Conservation (phyloP, 495 filamentous ascomycete genomes). For the Peziza echinospora region DNA sequence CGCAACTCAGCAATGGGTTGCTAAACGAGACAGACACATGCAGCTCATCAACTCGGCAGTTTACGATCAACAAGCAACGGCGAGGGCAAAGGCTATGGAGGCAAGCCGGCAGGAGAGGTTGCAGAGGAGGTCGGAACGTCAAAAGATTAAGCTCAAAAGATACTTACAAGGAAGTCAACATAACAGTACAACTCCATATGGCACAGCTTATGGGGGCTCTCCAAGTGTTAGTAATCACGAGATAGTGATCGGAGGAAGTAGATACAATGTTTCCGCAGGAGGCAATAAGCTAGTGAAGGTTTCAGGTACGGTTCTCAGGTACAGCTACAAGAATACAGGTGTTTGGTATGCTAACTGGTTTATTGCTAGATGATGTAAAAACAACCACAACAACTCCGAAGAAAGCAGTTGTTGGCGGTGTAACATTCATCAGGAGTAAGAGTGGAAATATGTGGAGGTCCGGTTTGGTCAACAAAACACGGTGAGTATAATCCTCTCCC, state of each 20-base stretch:
- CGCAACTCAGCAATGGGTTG: conserved; percentile 37
- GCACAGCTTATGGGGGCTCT: conserved; percentile 4
- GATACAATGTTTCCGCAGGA: conserved; percentile 50
- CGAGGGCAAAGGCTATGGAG: conserved; percentile 53
- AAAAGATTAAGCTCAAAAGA: conserved; percentile 36
- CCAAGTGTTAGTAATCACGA: conserved; percentile 31
- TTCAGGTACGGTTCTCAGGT: conserved; percentile 34
- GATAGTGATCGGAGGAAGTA: conserved; percentile 50
- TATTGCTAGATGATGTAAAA: conserved; percentile 35
- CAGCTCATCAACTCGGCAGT: conserved; percentile 73
- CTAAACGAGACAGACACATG: conserved; percentile 62
- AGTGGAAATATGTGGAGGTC: conserved; percentile 74
- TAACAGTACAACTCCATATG: neutral
- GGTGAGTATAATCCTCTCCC: conserved; percentile 36
- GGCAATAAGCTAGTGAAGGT: conserved; percentile 70
- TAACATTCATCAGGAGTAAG: conserved; percentile 74
- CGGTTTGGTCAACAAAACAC: conserved; percentile 41
- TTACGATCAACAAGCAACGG: conserved; percentile 52
- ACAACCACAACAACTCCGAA: conserved; percentile 55
- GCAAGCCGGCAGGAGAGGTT: conserved; percentile 42
- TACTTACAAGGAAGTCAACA: conserved; percentile 19
- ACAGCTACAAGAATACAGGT: too few relatives aligned
- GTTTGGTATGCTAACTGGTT: conserved; percentile 12
- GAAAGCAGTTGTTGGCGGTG: conserved; percentile 51
- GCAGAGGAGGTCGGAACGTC: conserved; percentile 35